Evolutionary conservation across 2,329 filamentous ascomycete species (phyloP), one percentile per base, ranked within the genome.

Genomic region (Drechslera avenae): DNA sequence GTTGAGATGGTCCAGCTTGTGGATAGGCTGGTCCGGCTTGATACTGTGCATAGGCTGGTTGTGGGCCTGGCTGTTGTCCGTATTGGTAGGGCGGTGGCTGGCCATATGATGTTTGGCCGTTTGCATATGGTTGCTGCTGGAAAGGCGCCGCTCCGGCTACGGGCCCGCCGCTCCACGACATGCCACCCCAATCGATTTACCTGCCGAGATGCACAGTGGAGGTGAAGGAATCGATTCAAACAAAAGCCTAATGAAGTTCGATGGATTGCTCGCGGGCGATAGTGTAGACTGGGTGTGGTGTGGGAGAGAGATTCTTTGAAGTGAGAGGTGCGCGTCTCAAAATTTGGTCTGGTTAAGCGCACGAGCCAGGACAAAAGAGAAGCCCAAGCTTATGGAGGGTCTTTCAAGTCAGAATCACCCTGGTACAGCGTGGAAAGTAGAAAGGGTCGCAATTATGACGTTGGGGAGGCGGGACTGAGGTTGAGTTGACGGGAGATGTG

Each of bases 111-210:
- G 62, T 47, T 48, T 68, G 68, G 9, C 55, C 58, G 37, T 63
- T 64, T 43, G 60, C 39, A 60, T 68, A 69, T 36, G 63, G 60
- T 36, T 67, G 65, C 46, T 62, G 61, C 55, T 69, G 70, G 41
- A 72, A 74, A 42, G 66, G 61, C 56, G 67, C 56, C 57, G 66
- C 54, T 57, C 67, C 64, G 18, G 67, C 59, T 39, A 68, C 62
- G 30, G 69, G 67, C 17, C 66, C 69, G 52, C 59, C 69, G 52
- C 59, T 70, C 72, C 72, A 74, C 55, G 71, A 69, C 72, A 74
- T 74, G 36, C 48, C 56, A 56, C 34, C 42, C 50, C 47, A 50
- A 35, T 37, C 32, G 23, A 28, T 39, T 30, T 35, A 36, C 34
- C 31, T 35, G 43, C 18, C 19, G 33, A 33, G 40, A 40, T 56